Conservation (phyloP, 257 asterid species). For the Nicotiana tomentosiformis region DNA sequence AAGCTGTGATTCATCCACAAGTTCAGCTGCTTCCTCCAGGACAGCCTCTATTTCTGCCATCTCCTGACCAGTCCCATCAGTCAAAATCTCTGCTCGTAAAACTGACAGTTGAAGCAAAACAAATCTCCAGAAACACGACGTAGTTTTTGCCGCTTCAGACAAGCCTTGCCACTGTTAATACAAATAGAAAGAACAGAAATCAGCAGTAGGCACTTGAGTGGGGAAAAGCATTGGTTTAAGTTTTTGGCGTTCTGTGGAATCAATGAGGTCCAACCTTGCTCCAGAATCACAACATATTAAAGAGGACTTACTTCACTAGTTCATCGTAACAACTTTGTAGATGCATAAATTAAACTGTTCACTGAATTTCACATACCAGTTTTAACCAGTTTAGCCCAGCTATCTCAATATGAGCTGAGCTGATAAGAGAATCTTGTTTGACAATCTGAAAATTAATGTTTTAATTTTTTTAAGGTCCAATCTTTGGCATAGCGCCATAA, state of each 20-base stretch:
- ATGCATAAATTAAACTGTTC: slow-evolving; percentile 1
- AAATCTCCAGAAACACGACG: slow-evolving; percentile 86
- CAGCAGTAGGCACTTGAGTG: slow-evolving; percentile 13
- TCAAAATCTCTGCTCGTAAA: slow-evolving; percentile 57
- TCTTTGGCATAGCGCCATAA: neutral
- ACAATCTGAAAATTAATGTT: neutral
- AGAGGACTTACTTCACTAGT: neutral
- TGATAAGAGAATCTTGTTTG: neutral
- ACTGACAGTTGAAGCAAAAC: slow-evolving; percentile 77
- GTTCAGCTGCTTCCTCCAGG: slow-evolving; percentile 98
- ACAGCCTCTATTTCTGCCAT: slow-evolving; percentile 86
- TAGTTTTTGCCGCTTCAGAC: slow-evolving; percentile 77
- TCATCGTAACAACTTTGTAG: neutral
- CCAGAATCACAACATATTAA: slow-evolving; percentile 7
- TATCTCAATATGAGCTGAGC: neutral
- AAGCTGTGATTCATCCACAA: slow-evolving; percentile 75
- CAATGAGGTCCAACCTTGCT: neutral
- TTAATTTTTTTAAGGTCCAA: neutral
- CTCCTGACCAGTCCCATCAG: slow-evolving; percentile 64
- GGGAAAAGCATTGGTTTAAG: slow-evolving; percentile 2
- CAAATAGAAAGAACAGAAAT: slow-evolving; percentile 21
- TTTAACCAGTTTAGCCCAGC: neutral
- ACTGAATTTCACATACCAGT: neutral
- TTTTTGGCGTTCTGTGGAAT: neutral
- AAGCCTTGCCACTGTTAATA: slow-evolving; percentile 74